Evolutionary conservation across 257 asterid species (phyloP), one percentile per base, ranked within the genome.

Genomic region (Lycium barbarum): DNA sequence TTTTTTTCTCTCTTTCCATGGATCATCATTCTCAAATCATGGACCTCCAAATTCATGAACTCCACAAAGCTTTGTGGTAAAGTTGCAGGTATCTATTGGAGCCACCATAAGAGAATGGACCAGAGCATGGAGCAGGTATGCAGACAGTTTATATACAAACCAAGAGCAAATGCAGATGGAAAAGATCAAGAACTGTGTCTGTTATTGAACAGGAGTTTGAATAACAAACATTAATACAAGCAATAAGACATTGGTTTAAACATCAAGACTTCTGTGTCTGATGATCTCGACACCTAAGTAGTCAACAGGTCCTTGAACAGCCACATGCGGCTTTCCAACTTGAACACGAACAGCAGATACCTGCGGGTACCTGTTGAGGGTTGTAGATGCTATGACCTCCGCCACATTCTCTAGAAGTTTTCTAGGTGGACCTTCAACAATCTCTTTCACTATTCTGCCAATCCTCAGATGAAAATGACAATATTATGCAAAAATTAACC

Each of bases 251-350:
- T 18, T 10, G 66, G 18, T 59, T 59, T 59, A 59, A 59, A 20
- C 66, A 17, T 62, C 85, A 40, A 15, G 20, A 63, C 17, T 70
- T 61, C 96, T 90, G 76, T 90, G 78, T 74, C 99, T 90, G 9
- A 74, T 58, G 80, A 96, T 94, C 93, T 96, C 98, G 11, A 96
- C 94, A 0, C 99, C 99, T 88, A 96, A 88, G 88, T 94, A 94
- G 87, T 94, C 98, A 8, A 96, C 89, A 9, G 93, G 85, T 49
- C 99, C 98, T 7, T 84, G 84, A 79, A 96, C 98, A 0, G 98
- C 98, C 4, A 96, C 98, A 45, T 94, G 98, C 0, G 99, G 99
- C 93, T 96, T 96, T 43, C 95, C 98, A 9, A 96, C 91, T 84
- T 91, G 93, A 47, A 96, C 88, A 6, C 98, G 93, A 20, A 96